These are phyloP conservation scores for Eutrema salsugineum DNA, from an alignment of 441 rosid genomes.

Conservation along the genomic window DNA sequence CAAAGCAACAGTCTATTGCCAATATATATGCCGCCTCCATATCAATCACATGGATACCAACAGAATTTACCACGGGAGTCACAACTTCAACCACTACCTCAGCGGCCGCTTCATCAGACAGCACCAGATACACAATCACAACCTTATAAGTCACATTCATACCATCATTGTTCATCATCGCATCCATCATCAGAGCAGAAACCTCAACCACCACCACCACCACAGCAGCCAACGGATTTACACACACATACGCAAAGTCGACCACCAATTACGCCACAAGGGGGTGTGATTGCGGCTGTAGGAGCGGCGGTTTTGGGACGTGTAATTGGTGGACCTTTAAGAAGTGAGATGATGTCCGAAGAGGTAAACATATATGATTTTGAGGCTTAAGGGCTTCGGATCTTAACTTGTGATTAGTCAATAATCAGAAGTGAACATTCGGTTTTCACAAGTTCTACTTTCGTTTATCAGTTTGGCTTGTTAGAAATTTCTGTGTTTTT, in stretches of 20 bases:
- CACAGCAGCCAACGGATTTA: background rate
- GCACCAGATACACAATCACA: background rate
- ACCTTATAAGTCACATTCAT: background rate
- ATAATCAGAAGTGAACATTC: no score
- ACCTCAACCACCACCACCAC: background rate
- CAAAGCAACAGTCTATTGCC: background rate
- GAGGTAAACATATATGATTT: background rate
- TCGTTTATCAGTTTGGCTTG: background rate
- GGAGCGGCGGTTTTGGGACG: background rate
- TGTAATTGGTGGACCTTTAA: background rate
- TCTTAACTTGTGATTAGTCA: no score
- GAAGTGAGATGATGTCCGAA: background rate
- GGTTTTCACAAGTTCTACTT: background rate
- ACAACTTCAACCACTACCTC: background rate
- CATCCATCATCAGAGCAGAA: background rate
- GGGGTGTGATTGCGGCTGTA: background rate
- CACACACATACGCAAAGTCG: background rate
- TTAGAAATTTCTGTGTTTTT: background rate
- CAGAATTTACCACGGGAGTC: background rate
- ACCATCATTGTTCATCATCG: background rate
- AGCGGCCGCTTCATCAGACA: background rate
- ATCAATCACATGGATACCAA: constrained; percentile 2
- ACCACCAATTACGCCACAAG: background rate
- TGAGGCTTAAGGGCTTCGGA: background rate
- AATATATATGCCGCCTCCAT: background rate